Conservation (phyloP, 2,329 filamentous ascomycete species). For the Fusarium globosum region DNA sequence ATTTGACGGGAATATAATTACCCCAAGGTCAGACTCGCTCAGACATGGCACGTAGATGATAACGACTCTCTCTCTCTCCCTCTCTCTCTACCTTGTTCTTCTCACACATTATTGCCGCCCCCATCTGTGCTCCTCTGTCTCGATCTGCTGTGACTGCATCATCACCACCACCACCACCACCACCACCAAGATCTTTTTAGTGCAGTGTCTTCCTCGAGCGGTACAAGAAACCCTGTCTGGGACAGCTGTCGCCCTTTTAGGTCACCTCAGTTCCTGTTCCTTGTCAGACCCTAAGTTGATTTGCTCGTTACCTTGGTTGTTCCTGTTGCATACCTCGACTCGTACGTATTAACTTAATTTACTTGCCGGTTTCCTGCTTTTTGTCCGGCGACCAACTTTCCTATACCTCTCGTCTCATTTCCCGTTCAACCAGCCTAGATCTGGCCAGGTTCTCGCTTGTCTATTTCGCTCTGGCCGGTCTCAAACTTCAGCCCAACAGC, state of each 20-base stretch:
- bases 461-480: slow-evolving; percentile 40
- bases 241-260: slow-evolving; percentile 12
- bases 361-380: slow-evolving; percentile 8
- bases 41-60: slow-evolving; percentile 9
- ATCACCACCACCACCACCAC: background rate
- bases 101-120: background rate
- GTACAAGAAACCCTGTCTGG: slow-evolving; percentile 27
- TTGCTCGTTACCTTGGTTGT: background rate
- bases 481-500: slow-evolving; percentile 44
- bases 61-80: background rate
- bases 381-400: background rate
- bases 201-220: slow-evolving; percentile 14
- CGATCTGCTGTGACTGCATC: slow-evolving; percentile 22
- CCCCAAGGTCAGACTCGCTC: slow-evolving; percentile 2
- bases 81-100: background rate
- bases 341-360: slow-evolving; percentile 12
- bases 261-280: slow-evolving; percentile 14
- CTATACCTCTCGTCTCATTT: background rate
- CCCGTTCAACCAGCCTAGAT: slow-evolving; percentile 3
- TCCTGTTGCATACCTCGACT: slow-evolving; percentile 5
- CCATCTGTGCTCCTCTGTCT: background rate
- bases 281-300: slow-evolving; percentile 1
- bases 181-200: slow-evolving; percentile 4
- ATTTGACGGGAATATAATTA: slow-evolving; percentile 20
- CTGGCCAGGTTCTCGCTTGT: slow-evolving; percentile 1